Base-by-base conservation (phyloP, 2,329 filamentous ascomycete genomes). In the Aspergillus carbonarius region DNA sequence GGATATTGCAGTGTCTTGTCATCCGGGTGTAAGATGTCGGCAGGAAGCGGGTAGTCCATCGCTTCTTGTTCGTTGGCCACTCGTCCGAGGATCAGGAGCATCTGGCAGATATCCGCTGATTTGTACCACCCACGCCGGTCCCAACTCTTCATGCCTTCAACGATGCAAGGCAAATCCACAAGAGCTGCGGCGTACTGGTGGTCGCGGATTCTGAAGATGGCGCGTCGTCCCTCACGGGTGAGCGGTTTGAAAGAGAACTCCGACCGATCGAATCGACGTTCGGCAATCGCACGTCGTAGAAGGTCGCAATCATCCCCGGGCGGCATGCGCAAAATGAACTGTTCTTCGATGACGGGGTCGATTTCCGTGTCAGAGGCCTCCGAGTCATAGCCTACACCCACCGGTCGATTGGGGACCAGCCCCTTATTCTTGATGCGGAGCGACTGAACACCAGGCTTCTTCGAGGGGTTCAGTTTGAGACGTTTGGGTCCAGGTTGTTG, bases 131-230 rank as follows among this genome's bases (percentile, higher is more conserved):
- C 85, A 69, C 90, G 92, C 69, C 88, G 88, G 72, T 96, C 92
- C 90, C 92, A 96, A 59, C 90, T 93, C 80, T 96, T 96, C 89
- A 95, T 92, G 7, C 88, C 89, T 72, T 96, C 92, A 5, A 93
- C 88, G 58, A 96, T 90, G 60, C 90, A 95, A 0, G 92, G 92
- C 32, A 96, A 77, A 67, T 96, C 92, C 8, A 96, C 88, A 72
- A 96, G 81, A 18, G 88, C 85, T 23, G 90, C 91, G 0, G 90
- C 92, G 71, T 91, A 96, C 50, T 84, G 81, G 53, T 85, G 83
- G 4, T 87, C 87, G 61, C 87, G 85, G 60, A 96, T 83, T 3
- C 81, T 86, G 34, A 96, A 75, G 62, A 91, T 79, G 1, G 89
- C 88, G n/a, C 92, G 85, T 53, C 91, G 84, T 42, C 88, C 86